Conservation (phyloP, 2,329 filamentous ascomycete genomes). For the Penicillium nordicum region DNA sequence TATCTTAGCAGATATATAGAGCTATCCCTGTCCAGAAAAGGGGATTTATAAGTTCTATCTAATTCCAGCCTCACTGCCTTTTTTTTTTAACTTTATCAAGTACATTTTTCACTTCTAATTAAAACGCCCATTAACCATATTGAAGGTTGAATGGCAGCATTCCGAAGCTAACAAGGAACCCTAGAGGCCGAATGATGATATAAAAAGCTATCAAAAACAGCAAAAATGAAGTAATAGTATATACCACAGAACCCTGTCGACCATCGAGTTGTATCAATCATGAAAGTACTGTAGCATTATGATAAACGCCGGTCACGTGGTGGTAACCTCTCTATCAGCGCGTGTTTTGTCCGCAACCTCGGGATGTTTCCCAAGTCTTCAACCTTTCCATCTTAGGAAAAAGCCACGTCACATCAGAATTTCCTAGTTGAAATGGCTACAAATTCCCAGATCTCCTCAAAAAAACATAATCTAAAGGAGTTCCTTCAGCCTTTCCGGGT, state of each 20-base stretch:
- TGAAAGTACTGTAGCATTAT: background rate
- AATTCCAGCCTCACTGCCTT: too few species aligned
- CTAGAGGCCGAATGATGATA: background rate
- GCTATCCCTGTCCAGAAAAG: background rate
- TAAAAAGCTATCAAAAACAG: too few species aligned
- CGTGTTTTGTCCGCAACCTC: background rate
- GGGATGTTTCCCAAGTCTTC: background rate
- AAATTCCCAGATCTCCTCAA: background rate
- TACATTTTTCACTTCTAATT: background rate
- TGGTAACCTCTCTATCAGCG: background rate
- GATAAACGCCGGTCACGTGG: constrained; percentile 2
- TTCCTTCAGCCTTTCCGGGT: constrained; percentile 33
- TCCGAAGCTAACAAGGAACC: background rate
- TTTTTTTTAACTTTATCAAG: too few species aligned
- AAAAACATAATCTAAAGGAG: constrained; percentile 14
- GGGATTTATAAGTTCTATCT: background rate
- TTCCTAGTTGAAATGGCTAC: background rate
- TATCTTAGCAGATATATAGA: background rate
- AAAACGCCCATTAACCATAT: background rate
- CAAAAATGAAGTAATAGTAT: background rate
- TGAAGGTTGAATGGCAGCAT: background rate
- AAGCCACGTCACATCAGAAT: background rate
- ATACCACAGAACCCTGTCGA: background rate
- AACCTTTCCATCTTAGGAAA: background rate
- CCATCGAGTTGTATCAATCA: background rate